A percentile compares a stretch with the other conserved stretches of the same genome.
phyloP scores from a whole-genome alignment of 2,329 filamentous ascomycete species.

The Ophiocordyceps unilateralis region DNA sequence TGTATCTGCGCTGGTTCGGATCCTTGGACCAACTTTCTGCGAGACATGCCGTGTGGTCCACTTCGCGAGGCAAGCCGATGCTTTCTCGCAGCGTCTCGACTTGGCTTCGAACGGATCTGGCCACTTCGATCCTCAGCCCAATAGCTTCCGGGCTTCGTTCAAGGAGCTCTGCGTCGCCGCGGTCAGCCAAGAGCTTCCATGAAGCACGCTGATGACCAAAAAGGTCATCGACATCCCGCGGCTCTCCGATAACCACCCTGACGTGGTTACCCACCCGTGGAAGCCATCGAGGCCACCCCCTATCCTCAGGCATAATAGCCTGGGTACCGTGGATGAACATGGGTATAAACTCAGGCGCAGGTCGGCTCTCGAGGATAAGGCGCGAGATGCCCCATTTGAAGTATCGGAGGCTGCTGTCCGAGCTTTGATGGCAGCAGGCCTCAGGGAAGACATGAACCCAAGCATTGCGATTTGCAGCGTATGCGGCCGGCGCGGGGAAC shows the following conservation, averaged over 20 bases:
- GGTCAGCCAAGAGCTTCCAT: constrained; percentile 51
- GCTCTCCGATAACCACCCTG: constrained; percentile 62
- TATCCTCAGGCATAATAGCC: constrained; percentile 70
- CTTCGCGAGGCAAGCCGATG: constrained; percentile 55
- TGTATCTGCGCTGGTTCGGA: constrained; percentile 27
- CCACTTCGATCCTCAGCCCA: constrained; percentile 56
- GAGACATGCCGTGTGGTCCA: constrained; percentile 59
- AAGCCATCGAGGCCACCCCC: constrained; percentile 62
- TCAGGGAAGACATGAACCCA: constrained; percentile 98
- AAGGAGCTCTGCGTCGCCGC: constrained; percentile 28
- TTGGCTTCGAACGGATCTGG: constrained; percentile 58
- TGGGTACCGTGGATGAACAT: constrained; percentile 92
- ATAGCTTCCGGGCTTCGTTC: constrained; percentile 44
- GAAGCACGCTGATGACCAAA: constrained; percentile 62
- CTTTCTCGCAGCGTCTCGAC: constrained; percentile 60
- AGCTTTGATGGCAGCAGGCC: constrained; percentile 80
- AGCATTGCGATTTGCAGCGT: constrained; percentile 48
- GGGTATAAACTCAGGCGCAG: constrained; percentile 74
- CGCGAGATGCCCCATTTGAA: constrained; percentile 97
- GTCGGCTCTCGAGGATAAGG: constrained; percentile 76
- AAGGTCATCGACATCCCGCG: constrained; percentile 51
- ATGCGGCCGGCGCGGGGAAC: constrained; percentile 56
- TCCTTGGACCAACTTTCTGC: constrained; percentile 64
- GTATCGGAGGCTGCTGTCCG: constrained; percentile 67
- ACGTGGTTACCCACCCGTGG: constrained; percentile 58